Conservation (phyloP, 768 basidiomycete genomes). For the Xerocomus spinulosus region DNA sequence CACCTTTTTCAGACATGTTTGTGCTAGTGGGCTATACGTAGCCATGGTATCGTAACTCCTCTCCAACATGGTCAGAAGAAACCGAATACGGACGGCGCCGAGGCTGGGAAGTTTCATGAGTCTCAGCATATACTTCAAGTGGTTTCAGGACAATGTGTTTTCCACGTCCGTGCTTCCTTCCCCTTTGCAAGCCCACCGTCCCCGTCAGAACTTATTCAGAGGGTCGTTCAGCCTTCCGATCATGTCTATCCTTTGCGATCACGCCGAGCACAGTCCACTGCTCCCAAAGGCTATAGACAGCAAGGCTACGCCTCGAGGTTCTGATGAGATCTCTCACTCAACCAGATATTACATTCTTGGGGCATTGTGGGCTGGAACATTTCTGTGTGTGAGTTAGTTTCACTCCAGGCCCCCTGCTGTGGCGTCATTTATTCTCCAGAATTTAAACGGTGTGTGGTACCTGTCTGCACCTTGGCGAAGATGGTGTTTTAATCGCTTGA, state of each 20-base stretch:
- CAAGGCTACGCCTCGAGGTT: background rate
- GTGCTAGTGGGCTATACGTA: background rate
- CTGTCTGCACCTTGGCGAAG: background rate
- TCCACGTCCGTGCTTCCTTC: background rate
- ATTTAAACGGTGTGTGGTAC: background rate
- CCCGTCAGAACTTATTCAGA: too few species aligned
- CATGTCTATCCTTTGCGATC: background rate
- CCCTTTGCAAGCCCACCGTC: background rate
- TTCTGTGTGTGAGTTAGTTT: background rate
- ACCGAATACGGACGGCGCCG: background rate
- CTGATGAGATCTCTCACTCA: background rate
- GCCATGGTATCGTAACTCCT: background rate
- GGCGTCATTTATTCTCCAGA: background rate
- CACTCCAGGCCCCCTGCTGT: background rate
- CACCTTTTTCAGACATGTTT: background rate
- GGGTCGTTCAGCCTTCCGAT: background rate
- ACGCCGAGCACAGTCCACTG: background rate
- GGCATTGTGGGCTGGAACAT: background rate
- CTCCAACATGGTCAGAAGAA: background rate
- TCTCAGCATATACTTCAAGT: background rate
- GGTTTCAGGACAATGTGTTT: background rate
- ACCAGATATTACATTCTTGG: background rate
- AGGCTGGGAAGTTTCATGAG: too few species aligned
- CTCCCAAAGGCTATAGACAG: background rate
- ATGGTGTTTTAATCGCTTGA: background rate